phyloP scores from a whole-genome alignment of 176 grass and related monocot species.

The Tuctoria greenei region DNA sequence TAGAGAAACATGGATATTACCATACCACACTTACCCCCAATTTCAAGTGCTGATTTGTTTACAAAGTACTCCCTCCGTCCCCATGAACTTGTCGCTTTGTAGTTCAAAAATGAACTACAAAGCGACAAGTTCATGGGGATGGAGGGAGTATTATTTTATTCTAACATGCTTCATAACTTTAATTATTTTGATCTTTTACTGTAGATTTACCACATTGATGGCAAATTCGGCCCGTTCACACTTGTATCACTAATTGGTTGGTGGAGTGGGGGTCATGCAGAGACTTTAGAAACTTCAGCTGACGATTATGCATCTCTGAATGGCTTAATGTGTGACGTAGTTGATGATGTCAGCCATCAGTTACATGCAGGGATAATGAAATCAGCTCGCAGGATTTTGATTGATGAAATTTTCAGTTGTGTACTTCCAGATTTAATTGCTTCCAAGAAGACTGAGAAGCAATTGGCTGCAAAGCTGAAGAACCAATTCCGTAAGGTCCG shows the following conservation, averaged over 20 bases:
- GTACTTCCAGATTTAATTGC: conserved; percentile 79
- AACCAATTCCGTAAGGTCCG: conserved; percentile 50
- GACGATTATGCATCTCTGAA: conserved; percentile 44
- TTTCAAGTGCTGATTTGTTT: not conserved
- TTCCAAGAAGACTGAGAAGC: conserved; percentile 51
- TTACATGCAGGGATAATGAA: conserved; percentile 89
- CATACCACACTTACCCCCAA: not conserved
- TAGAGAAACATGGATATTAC: not conserved
- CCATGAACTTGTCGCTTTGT: no score
- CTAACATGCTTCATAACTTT: not conserved
- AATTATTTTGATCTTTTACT: conserved; percentile 29
- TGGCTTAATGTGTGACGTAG: conserved; percentile 52
- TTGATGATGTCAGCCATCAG: conserved; percentile 64
- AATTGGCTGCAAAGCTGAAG: conserved; percentile 50
- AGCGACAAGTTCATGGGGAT: no score
- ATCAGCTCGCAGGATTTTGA: conserved; percentile 68
- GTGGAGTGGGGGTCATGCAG: conserved; percentile 58
- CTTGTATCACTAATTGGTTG: conserved; percentile 75
- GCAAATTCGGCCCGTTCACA: conserved; percentile 75
- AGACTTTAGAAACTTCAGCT: conserved; percentile 38
- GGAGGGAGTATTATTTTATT: conserved; percentile 30
- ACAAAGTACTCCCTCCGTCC: no score
- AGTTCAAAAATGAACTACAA: no score
- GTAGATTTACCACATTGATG: conserved; percentile 79
- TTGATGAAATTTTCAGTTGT: conserved; percentile 87